These are phyloP conservation scores for Hypoxylon sp. DNA, from an alignment of 2,329 filamentous ascomycete species.

Conservation along the genomic window DNA sequence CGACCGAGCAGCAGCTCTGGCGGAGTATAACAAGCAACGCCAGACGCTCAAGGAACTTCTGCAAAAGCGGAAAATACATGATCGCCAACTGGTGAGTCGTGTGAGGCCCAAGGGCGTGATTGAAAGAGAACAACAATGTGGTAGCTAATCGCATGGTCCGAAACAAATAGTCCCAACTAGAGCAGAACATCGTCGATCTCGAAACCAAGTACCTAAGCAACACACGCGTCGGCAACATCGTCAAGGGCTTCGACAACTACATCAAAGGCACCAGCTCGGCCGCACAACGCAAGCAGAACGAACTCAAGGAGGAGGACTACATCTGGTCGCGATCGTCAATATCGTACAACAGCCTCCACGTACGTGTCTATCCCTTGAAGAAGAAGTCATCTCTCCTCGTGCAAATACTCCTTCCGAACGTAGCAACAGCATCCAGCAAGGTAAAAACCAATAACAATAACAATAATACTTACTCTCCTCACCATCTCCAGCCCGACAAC, in stretches of 20 bases:
- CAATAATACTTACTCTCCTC: constrained; percentile 7
- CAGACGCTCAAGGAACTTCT: constrained; percentile 58
- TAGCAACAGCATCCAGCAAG: too few relatives aligned
- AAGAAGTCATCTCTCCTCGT: too few relatives aligned
- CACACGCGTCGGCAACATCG: constrained; percentile 90
- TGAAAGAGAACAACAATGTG: not conserved
- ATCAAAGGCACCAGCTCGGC: constrained; percentile 83
- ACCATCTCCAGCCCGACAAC: constrained; percentile 48
- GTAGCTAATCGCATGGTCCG: constrained; percentile 6
- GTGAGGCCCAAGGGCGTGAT: not conserved
- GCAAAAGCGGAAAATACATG: constrained; percentile 46
- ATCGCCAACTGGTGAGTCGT: constrained; percentile 41
- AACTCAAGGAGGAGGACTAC: constrained; percentile 73
- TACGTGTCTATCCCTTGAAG: too few relatives aligned
- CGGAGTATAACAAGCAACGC: constrained; percentile 61
- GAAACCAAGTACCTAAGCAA: constrained; percentile 92
- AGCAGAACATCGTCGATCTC: constrained; percentile 84
- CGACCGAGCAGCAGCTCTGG: constrained; percentile 38
- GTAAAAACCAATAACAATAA: too few relatives aligned
- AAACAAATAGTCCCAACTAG: constrained; percentile 61
- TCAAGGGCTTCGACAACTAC: constrained; percentile 97
- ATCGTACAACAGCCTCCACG: constrained; percentile 61
- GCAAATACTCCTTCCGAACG: too few relatives aligned
- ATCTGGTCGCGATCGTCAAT: constrained; percentile 76
- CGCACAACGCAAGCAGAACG: constrained; percentile 70